These are phyloP conservation scores for Anethum foeniculum DNA, from an alignment of 140 eudicot genomes.

Conservation along the genomic window DNA sequence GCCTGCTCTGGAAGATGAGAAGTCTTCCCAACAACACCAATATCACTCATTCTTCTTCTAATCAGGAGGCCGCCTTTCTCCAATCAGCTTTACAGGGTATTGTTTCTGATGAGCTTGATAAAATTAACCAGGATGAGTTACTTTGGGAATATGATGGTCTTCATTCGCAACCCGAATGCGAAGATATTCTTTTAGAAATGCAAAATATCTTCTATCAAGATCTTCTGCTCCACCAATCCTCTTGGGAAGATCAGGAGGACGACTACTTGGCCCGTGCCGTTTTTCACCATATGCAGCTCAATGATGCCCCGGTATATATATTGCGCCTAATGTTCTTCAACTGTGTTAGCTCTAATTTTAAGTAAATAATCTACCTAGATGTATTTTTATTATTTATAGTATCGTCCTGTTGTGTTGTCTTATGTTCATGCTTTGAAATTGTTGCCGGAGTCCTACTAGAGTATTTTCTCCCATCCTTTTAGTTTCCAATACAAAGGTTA, in stretches of 20 bases:
- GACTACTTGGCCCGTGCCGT: conserved; percentile 74
- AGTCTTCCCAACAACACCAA: conserved; percentile 6
- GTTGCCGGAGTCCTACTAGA: neutral
- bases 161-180: conserved; percentile 69
- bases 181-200: conserved; percentile 82
- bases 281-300: conserved; percentile 73
- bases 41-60: neutral
- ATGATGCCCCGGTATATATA: conserved; percentile 50
- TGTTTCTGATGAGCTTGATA: conserved; percentile 69
- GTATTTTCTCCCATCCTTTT: neutral
- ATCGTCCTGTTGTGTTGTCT: neutral
- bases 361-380: too few relatives aligned
- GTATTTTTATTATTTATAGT: neutral
- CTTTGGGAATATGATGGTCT: conserved; percentile 94
- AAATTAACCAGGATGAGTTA: conserved; percentile 56
- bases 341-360: too few relatives aligned
- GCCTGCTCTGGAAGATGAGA: conserved; percentile 70
- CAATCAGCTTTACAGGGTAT: conserved; percentile 64
- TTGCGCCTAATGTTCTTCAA: neutral
- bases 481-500: neutral
- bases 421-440: neutral
- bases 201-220: conserved; percentile 91
- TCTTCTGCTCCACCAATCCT: conserved; percentile 30
- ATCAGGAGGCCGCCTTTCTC: conserved; percentile 44
- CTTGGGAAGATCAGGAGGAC: conserved; percentile 90